These are phyloP conservation scores for Colletotrichum eremochloae DNA, from an alignment of 2,329 filamentous ascomycete genomes.

Conservation along the genomic window DNA sequence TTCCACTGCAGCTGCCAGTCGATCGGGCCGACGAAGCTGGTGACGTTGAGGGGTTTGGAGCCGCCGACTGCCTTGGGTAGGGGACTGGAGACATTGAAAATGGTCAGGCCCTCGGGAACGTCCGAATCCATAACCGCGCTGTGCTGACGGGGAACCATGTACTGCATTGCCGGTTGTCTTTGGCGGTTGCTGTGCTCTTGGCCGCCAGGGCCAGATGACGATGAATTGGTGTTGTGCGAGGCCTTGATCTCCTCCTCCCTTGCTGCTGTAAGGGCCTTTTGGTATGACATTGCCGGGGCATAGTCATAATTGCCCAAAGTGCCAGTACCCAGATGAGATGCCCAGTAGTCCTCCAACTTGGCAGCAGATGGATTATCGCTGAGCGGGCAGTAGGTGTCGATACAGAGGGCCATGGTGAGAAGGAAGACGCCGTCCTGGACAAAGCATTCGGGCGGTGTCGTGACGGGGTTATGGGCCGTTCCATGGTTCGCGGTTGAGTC, in stretches of 20 bases:
- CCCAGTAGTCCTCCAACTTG: slow-evolving; percentile 28
- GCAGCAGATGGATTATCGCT: slow-evolving; percentile 1
- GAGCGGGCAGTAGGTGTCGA: slow-evolving; percentile 45
- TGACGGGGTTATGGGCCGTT: slow-evolving; percentile 33
- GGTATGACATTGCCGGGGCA: slow-evolving; percentile 29
- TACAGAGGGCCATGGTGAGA: slow-evolving; percentile 46
- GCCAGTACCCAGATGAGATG: slow-evolving; percentile 21
- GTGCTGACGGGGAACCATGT: slow-evolving; percentile 37
- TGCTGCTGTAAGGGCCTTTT: slow-evolving; percentile 34
- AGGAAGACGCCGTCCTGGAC: slow-evolving; percentile 47
- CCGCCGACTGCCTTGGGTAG: not conserved
- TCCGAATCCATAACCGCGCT: slow-evolving; percentile 14
- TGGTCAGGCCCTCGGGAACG: slow-evolving; percentile 9
- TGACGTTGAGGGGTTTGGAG: slow-evolving; percentile 44
- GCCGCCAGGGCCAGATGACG: not conserved
- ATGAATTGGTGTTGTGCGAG: not conserved
- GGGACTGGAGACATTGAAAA: not conserved
- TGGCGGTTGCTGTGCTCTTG: not conserved
- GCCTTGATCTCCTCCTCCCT: slow-evolving; percentile 44
- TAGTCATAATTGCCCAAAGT: slow-evolving; percentile 37
- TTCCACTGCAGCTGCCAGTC: slow-evolving; percentile 57
- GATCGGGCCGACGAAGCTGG: slow-evolving; percentile 3
- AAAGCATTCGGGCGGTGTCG: slow-evolving; percentile 46
- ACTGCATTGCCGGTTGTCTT: not conserved
- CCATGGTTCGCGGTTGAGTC: slow-evolving; percentile 20